Conservation (phyloP, 352 stramenopile species). For the Globisporangium cystogenes region DNA sequence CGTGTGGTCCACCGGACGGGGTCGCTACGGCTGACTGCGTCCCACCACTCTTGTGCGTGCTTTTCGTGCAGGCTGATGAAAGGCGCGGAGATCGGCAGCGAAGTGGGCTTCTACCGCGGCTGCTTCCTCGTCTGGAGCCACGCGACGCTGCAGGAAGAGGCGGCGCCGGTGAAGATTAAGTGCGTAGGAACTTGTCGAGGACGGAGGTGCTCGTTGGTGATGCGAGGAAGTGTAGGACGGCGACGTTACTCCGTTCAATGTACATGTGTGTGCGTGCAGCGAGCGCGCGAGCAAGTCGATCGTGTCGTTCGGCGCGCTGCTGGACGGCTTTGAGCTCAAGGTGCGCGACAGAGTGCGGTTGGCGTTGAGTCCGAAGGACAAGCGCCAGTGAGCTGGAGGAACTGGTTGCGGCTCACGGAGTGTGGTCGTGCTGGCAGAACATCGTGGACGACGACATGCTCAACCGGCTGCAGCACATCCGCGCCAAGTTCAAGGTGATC, state of each 20-base stretch:
- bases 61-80: slow-evolving; percentile 26
- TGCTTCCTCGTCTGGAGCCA: slow-evolving; percentile 61
- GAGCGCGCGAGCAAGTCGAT: slow-evolving; percentile 56
- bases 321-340: slow-evolving; percentile 63
- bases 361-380: background rate
- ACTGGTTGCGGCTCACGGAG: background rate
- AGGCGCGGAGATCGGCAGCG: slow-evolving; percentile 74
- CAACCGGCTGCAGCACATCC: slow-evolving; percentile 59
- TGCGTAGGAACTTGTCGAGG: background rate
- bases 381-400: no score
- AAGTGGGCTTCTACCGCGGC: slow-evolving; percentile 79
- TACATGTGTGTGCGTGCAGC: slow-evolving; percentile 16
- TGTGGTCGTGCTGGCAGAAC: slow-evolving; percentile 32
- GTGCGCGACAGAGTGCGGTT: slow-evolving; percentile 16
- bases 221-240: background rate
- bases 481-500: slow-evolving; percentile 83
- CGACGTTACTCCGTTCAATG: background rate
- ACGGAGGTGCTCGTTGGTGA: background rate
- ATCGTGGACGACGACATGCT: slow-evolving; percentile 75
- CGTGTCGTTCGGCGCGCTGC: slow-evolving; percentile 38
- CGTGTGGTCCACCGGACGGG: no score
- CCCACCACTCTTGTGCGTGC: no score
- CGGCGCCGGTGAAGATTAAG: slow-evolving; percentile 28
- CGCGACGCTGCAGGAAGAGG: slow-evolving; percentile 40
- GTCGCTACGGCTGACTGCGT: background rate